These are phyloP conservation scores for Eremothecium gossypii DNA, from an alignment of 1,139 yeast genomes.

Conservation along the genomic window DNA sequence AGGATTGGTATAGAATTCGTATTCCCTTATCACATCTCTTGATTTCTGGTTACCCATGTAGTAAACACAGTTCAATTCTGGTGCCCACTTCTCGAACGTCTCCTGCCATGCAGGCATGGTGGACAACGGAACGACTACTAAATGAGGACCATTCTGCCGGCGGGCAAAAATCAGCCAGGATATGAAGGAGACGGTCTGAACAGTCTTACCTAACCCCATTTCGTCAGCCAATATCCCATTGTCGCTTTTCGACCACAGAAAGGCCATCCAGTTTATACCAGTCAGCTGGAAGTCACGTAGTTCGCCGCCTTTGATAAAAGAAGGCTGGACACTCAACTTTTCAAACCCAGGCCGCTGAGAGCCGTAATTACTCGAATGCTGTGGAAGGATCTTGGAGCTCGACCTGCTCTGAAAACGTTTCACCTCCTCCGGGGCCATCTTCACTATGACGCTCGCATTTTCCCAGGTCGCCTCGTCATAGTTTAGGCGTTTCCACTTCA, in stretches of 20 bases:
- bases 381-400: constrained; percentile 78
- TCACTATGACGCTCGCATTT: constrained; percentile 77
- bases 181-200: constrained; percentile 88
- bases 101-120: constrained; percentile 99
- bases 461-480: constrained; percentile 99
- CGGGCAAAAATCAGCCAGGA: constrained; percentile 93
- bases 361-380: constrained; percentile 69
- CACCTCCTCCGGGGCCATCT: constrained; percentile 76
- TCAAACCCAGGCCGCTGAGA: constrained; percentile 79
- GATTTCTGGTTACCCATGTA: constrained; percentile 90
- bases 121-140: constrained; percentile 91
- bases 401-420: constrained; percentile 72
- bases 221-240: constrained; percentile 98
- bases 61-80: constrained; percentile 85
- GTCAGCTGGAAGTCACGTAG: constrained; percentile 95
- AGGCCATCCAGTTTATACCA: constrained; percentile 99
- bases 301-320: constrained; percentile 84
- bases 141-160: constrained; percentile 93
- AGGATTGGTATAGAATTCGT: constrained; percentile 65
- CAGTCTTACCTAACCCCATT: constrained; percentile 98
- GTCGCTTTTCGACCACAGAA: constrained; percentile 93
- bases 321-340: constrained; percentile 78
- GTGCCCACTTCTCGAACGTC: constrained; percentile 96
- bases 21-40: constrained; percentile 70
- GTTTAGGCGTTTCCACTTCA: constrained; percentile 88